Conservation (phyloP, 345 rosid species). For the Linum trigynum region DNA sequence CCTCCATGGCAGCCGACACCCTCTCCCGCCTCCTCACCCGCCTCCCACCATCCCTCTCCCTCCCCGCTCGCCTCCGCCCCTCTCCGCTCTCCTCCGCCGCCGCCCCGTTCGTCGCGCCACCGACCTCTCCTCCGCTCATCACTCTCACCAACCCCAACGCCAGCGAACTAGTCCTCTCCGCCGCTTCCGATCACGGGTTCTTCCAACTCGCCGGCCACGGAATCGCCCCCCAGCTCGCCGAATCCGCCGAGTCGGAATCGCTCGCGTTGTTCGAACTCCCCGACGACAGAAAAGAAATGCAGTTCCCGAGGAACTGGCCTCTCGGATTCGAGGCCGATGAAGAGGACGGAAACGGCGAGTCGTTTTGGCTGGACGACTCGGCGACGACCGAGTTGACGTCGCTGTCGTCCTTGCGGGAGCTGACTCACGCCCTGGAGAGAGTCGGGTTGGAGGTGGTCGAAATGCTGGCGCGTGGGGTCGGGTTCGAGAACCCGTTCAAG, state of each 20-base stretch:
- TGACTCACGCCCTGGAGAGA: slow-evolving; percentile 40
- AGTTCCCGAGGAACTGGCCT: slow-evolving; percentile 68
- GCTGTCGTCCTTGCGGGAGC: slow-evolving; percentile 34
- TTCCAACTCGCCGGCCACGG: slow-evolving; percentile 42
- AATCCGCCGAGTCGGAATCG: slow-evolving; percentile 49
- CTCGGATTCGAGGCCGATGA: slow-evolving; percentile 46
- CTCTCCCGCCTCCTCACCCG: slow-evolving; percentile 64
- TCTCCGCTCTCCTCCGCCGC: slow-evolving; percentile 50
- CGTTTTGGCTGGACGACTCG: slow-evolving; percentile 43
- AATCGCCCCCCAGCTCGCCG: slow-evolving; percentile 41
- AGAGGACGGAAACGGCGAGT: slow-evolving; percentile 32
- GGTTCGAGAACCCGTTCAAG: slow-evolving; percentile 45
- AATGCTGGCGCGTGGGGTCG: slow-evolving; percentile 29
- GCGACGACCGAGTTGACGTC: slow-evolving; percentile 29
- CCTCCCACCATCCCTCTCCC: slow-evolving; percentile 67
- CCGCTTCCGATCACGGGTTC: slow-evolving; percentile 38
- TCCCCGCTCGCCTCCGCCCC: slow-evolving; percentile 53
- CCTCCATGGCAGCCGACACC: slow-evolving; percentile 33
- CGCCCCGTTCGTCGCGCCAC: slow-evolving; percentile 22
- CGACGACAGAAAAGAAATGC: slow-evolving; percentile 28
- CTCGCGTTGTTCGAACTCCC: slow-evolving; percentile 42
- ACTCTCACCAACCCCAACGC: slow-evolving; percentile 26
- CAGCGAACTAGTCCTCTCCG: slow-evolving; percentile 27
- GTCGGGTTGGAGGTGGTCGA: slow-evolving; percentile 45
- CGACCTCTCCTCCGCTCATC: slow-evolving; percentile 25